Conservation (phyloP, 2,329 filamentous ascomycete species). For the Fusarium sp. region DNA sequence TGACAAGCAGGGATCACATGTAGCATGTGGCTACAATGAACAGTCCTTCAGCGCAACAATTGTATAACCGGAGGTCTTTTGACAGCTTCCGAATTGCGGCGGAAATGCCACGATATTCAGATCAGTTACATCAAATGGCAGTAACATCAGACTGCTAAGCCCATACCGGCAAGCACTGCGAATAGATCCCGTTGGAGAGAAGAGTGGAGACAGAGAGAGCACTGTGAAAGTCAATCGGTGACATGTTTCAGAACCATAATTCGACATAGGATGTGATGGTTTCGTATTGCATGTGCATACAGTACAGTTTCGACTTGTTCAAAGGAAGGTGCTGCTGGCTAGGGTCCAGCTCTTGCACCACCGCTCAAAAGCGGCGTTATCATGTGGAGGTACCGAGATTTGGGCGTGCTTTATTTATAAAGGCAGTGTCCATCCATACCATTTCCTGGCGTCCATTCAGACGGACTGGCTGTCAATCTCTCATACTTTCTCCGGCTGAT, state of each 20-base stretch:
- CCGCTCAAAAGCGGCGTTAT: neutral
- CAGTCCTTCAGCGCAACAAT: too few species aligned
- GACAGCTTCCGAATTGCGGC: too few species aligned
- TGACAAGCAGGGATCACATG: too few species aligned
- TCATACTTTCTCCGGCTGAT: too few species aligned
- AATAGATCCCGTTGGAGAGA: neutral
- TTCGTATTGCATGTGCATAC: neutral
- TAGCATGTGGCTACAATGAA: too few species aligned
- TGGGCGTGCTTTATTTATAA: too few species aligned
- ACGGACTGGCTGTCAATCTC: too few species aligned
- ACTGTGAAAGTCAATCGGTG: neutral
- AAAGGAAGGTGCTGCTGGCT: neutral
- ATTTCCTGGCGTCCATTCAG: neutral
- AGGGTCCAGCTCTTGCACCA: neutral
- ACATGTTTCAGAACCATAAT: neutral
- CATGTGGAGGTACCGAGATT: neutral
- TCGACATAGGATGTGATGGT: neutral
- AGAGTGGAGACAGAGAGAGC: neutral
- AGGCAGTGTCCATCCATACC: neutral
- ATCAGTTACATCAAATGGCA: neutral
- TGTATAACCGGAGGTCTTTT: too few species aligned
- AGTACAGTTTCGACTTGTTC: neutral
- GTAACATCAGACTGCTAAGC: neutral
- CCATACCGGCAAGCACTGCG: neutral
- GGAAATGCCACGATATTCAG: neutral